Conservation (phyloP, 495 filamentous ascomycete genomes). For the Glonium stellatum region DNA sequence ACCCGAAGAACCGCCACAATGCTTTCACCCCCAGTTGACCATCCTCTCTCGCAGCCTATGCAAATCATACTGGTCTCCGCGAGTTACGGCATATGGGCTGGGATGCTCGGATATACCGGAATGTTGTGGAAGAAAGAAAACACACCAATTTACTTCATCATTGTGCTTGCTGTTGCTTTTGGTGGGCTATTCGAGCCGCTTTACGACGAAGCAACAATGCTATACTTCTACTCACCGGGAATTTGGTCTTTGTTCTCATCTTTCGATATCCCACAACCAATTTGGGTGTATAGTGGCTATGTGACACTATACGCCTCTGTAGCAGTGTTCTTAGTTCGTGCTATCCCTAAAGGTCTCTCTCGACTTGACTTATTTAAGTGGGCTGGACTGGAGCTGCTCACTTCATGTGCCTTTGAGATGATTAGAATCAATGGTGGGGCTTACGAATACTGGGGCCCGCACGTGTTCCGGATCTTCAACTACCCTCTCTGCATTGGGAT, state of each 20-base stretch:
- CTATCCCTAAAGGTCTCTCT: neutral
- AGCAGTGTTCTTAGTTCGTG: neutral
- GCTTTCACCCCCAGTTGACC: neutral
- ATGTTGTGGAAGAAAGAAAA: neutral
- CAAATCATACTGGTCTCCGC: neutral
- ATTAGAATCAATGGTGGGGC: neutral
- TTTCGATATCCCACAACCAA: neutral
- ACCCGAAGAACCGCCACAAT: neutral
- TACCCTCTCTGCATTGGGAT: constrained; percentile 3
- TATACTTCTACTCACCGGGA: neutral
- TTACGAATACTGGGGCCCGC: constrained; percentile 1
- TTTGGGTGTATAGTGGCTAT: constrained; percentile 3
- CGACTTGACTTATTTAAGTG: neutral
- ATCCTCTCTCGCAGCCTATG: neutral
- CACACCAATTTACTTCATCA: neutral
- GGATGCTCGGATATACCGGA: neutral
- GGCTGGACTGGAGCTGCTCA: neutral
- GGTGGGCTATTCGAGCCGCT: neutral
- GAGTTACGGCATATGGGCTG: neutral
- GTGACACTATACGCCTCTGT: constrained; percentile 1
- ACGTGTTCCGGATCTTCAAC: constrained; percentile 3
- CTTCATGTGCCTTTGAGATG: constrained; percentile 2
- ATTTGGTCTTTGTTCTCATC: neutral
- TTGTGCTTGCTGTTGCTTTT: neutral
- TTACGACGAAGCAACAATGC: constrained; percentile 1